These are phyloP conservation scores for Digitaria exilis DNA, from an alignment of 202 grass and related monocot species.

Conservation along the genomic window DNA sequence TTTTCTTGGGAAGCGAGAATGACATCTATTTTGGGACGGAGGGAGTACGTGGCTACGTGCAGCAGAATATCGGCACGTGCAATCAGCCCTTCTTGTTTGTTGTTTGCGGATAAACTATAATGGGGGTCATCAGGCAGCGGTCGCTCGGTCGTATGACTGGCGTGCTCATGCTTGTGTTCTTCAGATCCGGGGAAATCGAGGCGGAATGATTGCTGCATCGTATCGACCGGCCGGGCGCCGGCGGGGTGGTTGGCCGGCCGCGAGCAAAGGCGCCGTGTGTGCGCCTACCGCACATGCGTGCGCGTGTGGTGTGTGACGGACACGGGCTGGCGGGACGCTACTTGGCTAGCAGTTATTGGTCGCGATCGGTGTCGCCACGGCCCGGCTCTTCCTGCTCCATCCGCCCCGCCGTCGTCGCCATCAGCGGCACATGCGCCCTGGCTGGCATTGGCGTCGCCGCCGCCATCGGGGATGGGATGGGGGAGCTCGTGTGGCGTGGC, in stretches of 20 bases:
- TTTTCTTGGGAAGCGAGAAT: too few relatives aligned
- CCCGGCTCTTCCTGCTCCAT: not conserved
- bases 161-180: not conserved
- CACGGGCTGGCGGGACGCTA: not conserved
- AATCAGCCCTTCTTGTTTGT: not conserved
- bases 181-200: not conserved
- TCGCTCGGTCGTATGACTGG: not conserved
- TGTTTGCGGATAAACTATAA: constrained; percentile 1
- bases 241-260: not conserved
- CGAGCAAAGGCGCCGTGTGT: not conserved
- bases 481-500: not conserved
- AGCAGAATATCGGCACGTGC: constrained; percentile 10
- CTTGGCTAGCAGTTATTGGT: not conserved
- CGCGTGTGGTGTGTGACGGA: not conserved
- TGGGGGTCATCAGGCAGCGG: not conserved
- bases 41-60: too few relatives aligned
- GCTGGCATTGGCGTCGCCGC: not conserved
- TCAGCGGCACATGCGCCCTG: constrained; percentile 32
- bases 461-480: not conserved
- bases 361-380: not conserved
- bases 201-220: constrained; percentile 28
- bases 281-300: not conserved
- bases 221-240: not conserved
- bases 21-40: too few relatives aligned
- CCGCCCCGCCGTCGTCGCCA: not conserved